These are phyloP conservation scores for Barnettozyma botsteinii DNA, from an alignment of 805 yeast genomes.

Conservation along the genomic window DNA sequence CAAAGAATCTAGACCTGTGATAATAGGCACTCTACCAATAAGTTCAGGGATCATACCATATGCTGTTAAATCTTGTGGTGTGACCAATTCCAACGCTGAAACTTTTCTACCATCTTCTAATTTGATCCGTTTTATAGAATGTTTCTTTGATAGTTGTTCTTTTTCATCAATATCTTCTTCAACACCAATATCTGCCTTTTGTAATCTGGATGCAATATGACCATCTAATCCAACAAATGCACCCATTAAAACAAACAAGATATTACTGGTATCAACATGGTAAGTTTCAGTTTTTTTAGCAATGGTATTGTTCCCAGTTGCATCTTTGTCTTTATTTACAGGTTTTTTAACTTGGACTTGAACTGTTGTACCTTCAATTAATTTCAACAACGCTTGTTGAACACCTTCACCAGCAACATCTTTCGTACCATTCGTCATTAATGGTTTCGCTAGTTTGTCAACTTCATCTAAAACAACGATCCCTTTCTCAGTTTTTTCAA, in stretches of 20 bases:
- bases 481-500: constrained; percentile 48
- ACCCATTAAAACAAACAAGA: constrained; percentile 53
- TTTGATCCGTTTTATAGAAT: constrained; percentile 31
- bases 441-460: constrained; percentile 49
- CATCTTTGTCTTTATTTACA: constrained; percentile 26
- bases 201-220: constrained; percentile 37
- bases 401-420: constrained; percentile 65
- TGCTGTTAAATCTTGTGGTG: constrained; percentile 44
- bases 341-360: constrained; percentile 42
- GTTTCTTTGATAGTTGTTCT: constrained; percentile 13
- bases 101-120: constrained; percentile 33
- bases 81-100: constrained; percentile 39
- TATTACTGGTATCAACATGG: constrained; percentile 49
- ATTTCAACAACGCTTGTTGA: constrained; percentile 51
- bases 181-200: constrained; percentile 23
- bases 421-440: constrained; percentile 41
- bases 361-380: constrained; percentile 51
- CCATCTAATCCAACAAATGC: constrained; percentile 56
- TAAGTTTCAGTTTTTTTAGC: constrained; percentile 37
- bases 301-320: constrained; percentile 27
- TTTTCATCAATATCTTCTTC: constrained; percentile 15
- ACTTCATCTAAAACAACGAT: constrained; percentile 56
- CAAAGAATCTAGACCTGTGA: constrained; percentile 44
- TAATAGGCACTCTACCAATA: constrained; percentile 52
- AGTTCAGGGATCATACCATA: constrained; percentile 58